Percentiles rank a stretch among this genome's conserved stretches.
Conservation (phyloP, 352 stramenopile species). For the Globisporangium paroecandrum region DNA sequence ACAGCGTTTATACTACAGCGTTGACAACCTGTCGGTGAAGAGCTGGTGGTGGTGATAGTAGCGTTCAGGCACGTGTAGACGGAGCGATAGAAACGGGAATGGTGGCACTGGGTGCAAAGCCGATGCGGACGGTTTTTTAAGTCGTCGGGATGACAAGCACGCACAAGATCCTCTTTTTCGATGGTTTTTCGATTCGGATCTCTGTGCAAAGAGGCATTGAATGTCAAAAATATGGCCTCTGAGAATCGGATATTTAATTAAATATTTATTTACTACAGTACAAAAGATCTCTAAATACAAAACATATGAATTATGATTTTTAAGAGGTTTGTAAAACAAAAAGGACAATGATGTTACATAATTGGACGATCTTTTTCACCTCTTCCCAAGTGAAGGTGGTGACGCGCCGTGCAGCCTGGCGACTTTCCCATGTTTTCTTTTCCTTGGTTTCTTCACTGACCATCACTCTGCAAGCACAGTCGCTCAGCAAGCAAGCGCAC, state of each 20-base stretch:
- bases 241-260: neutral
- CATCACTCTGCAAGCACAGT: neutral
- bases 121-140: neutral
- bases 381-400: neutral
- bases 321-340: neutral
- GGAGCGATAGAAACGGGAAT: neutral
- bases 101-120: neutral
- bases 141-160: slow-evolving; percentile 8
- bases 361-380: neutral
- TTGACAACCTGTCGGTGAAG: neutral
- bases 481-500: neutral
- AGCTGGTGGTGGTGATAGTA: neutral
- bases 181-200: slow-evolving; percentile 1
- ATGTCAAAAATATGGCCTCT: neutral
- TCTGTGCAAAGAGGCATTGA: neutral
- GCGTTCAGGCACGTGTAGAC: neutral
- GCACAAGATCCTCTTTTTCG: slow-evolving; percentile 9
- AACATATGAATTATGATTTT: no score
- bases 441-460: neutral
- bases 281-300: no score
- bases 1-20: neutral
- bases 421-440: slow-evolving; percentile 18
- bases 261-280: neutral
- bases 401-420: slow-evolving; percentile 7
- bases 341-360: neutral